phyloP scores from a whole-genome alignment of 495 filamentous ascomycete genomes.

The Glonium stellatum region DNA sequence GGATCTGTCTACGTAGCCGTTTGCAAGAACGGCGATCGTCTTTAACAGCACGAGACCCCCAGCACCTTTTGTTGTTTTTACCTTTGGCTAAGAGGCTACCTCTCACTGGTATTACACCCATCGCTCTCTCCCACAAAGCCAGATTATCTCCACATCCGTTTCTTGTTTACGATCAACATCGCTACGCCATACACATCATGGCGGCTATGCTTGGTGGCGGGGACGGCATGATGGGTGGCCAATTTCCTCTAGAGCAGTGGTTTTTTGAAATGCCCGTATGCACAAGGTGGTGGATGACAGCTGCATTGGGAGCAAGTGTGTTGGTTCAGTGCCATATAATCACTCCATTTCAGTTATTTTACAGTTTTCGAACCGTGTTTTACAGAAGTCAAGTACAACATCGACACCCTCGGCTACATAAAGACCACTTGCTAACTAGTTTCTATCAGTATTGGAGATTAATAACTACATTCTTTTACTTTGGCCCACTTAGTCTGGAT shows the following conservation, averaged over 20 bases:
- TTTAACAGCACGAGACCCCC: neutral
- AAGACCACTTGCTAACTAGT: neutral
- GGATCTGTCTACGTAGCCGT: slow-evolving; percentile 1
- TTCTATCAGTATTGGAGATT: slow-evolving; percentile 82
- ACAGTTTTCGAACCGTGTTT: slow-evolving; percentile 89
- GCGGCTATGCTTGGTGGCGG: slow-evolving; percentile 58
- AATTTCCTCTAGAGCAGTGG: slow-evolving; percentile 89
- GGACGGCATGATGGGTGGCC: slow-evolving; percentile 50
- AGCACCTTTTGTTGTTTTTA: neutral
- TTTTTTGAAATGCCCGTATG: slow-evolving; percentile 97
- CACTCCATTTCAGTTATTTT: slow-evolving; percentile 90
- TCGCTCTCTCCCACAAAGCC: neutral
- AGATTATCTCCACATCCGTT: neutral
- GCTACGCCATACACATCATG: slow-evolving; percentile 41
- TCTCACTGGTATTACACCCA: neutral
- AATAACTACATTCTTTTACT: slow-evolving; percentile 91
- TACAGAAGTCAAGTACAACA: slow-evolving; percentile 68
- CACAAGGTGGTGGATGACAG: slow-evolving; percentile 93
- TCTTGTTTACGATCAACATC: slow-evolving; percentile 1
- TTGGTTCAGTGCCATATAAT: slow-evolving; percentile 89
- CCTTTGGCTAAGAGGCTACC: neutral
- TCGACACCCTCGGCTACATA: neutral
- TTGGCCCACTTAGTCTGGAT: slow-evolving; percentile 88
- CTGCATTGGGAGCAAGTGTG: slow-evolving; percentile 79
- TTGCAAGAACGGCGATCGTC: neutral